Evolutionary conservation across 495 filamentous ascomycete genomes (phyloP).

Genomic region (Lepraria neglecta): DNA sequence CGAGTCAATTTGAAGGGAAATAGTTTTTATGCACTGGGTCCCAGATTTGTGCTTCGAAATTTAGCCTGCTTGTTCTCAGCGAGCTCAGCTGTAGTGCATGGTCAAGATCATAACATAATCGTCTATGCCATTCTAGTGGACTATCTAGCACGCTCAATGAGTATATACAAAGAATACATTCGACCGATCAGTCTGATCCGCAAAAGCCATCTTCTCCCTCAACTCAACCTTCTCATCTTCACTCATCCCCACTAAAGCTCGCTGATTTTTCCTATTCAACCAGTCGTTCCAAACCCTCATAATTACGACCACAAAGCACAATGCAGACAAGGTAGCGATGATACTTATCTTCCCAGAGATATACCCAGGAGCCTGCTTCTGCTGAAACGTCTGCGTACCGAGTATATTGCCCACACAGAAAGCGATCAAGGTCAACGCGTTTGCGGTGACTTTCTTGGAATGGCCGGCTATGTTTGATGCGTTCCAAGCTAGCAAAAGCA

Average conservation of each 20-base stretch:
- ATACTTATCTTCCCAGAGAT: conserved; percentile 34
- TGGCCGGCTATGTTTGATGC: conserved; percentile 32
- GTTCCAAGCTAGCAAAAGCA: conserved; percentile 33
- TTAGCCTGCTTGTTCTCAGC: no score
- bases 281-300: conserved; percentile 33
- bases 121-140: no score
- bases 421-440: conserved; percentile 39
- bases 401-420: conserved; percentile 53
- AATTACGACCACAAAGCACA: conserved; percentile 30
- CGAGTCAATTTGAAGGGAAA: no score
- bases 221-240: conserved; percentile 27
- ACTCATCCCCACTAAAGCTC: conserved; percentile 27
- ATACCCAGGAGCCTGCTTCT: conserved; percentile 42
- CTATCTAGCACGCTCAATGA: conserved; percentile 12
- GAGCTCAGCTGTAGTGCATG: no score
- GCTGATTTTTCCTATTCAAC: conserved; percentile 31
- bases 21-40: no score
- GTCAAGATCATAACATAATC: no score
- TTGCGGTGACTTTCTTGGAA: conserved; percentile 31
- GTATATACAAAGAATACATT: conserved; percentile 37
- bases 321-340: conserved; percentile 29
- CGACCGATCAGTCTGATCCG: conserved; percentile 34
- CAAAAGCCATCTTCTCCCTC: conserved; percentile 35
- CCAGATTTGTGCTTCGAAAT: no score
- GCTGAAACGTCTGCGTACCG: conserved; percentile 53